Evolutionary conservation across 225 moss, liverwort and hornwort genomes (phyloP), one percentile per base, ranked within the genome.

Genomic region (Pseudoscleropodium purum): DNA sequence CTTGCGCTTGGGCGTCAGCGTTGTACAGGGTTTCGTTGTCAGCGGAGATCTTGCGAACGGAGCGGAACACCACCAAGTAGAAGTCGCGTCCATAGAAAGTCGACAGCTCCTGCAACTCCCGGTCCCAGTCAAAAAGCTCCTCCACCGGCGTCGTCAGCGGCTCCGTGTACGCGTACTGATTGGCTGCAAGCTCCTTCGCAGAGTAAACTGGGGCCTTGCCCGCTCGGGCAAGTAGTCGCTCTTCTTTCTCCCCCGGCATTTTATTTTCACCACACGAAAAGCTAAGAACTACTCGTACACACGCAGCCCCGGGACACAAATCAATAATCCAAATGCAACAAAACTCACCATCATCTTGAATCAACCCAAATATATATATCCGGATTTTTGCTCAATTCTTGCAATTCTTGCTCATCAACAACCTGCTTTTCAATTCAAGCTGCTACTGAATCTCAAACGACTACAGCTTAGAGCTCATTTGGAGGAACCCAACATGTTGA

Each of bases 51-150:
- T 93, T 93, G 56, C 97, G 94, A 21, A 95, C 41, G 80, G 97
- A 98, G 80, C 97, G 96, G 84, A 98, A 98, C 45, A 95, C 94
- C 21, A 98, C 97, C 37, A 98, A 77, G 39, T 94, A 98, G 45
- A 91, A 92, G 34, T 92, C 92, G 39, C 68, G 80, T 47, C 91
- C 90, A 57, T 82, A 73, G 30, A 75, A 83, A 2, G 75, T 27
- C 61, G 85, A 39, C 36, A 94, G 41, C 41, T 93, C 88, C 24
- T 91, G 82, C 67, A 96, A 27, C 91, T 92, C 94, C 26, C 66
- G 84, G 54, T 92, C 93, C 97, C 97, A 98, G 18, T 95, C 79
- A 79, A 98, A 91, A 51, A 94, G 95, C 56, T 95, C 86, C 87
- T 91, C 90, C 59, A 98, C 87, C 2, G 96, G 94, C 34, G 96